A percentile compares a stretch with the other conserved stretches of the same genome.
phyloP scores from a whole-genome alignment of 2,329 filamentous ascomycete genomes.

The Botrytis fabae region DNA sequence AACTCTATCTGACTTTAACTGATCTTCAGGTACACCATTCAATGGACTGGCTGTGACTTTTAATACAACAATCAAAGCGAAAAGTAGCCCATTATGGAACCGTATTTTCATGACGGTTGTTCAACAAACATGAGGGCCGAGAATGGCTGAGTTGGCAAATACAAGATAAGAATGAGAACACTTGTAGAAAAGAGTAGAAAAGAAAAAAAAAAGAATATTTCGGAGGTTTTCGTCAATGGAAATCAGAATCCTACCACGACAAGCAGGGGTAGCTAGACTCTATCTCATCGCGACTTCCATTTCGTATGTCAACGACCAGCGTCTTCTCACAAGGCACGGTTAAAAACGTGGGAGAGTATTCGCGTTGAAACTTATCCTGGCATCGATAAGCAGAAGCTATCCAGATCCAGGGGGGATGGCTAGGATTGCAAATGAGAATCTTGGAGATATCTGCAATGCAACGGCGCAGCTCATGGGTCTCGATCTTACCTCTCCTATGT shows the following conservation, averaged over 20 bases:
- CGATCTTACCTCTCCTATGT: background rate
- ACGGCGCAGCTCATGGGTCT: background rate
- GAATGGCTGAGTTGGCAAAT: background rate
- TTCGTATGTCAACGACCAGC: background rate
- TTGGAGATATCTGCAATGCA: background rate
- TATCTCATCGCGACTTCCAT: background rate
- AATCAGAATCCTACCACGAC: background rate
- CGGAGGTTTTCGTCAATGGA: background rate
- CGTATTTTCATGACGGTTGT: conserved; percentile 20
- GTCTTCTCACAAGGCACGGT: background rate
- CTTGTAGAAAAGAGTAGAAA: background rate
- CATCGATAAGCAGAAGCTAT: background rate
- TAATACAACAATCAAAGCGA: conserved; percentile 8
- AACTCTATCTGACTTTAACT: background rate
- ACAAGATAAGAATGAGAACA: background rate
- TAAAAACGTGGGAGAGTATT: background rate
- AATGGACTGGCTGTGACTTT: background rate
- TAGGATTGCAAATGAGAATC: conserved; percentile 17
- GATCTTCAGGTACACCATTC: background rate
- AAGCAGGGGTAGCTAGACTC: background rate
- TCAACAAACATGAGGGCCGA: conserved; percentile 19
- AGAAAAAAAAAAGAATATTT: background rate
- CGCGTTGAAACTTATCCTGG: background rate
- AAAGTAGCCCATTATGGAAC: conserved; percentile 12
- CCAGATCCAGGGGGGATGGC: background rate